Base-by-base conservation (phyloP, 1,284 basidiomycete genomes). In the Phenoliferia sp. region DNA sequence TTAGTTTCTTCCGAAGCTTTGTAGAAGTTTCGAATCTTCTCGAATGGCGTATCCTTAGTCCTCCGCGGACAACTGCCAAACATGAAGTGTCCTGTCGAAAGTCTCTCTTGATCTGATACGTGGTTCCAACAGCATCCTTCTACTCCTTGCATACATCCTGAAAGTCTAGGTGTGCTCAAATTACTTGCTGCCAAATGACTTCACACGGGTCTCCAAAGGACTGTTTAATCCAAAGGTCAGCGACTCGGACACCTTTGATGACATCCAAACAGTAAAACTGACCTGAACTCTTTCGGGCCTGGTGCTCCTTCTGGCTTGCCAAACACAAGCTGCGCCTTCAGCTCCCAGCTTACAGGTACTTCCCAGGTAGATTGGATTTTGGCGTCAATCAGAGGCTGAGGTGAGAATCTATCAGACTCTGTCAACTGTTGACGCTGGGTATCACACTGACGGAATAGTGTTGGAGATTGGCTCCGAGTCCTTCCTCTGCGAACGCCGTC, bases 401-500 rank as follows among this genome's bases (percentile, higher is more conserved):
- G n/a, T n/a, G n/a, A n/a, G n/a, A n/a, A n/a, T n/a, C 33, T 28
- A 35, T 32, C 32, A 36, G n/a, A 16, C 50, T 19, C 15, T 50
- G 4, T 34, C 7, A 35, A 29, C 1, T 15, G 0, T 19, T 4
- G 28, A 22, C 3, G 17, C 15, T 29, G 9, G 48, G 35, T 2
- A 55, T 35, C 28, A 36, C 26, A 32, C 22, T 35, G 15, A 35
- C 16, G 69, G 76, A 77, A 76, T 57, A 57, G 62, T 63, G 62
- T 74, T 82, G 81, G 15, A 83, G 74, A 67, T 76, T 80, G 7
- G 79, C 81, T 55, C 82, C 83, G 73, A 81, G 78, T 10, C 81
- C 82, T 50, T 81, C 81, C 26, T 73, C 69, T 56, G 78, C 78
- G 32, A 84, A 76, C 0, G 81, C 79, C n/a, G 79, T n/a, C 29